phyloP scores from a whole-genome alignment of 2,329 filamentous ascomycete species.

The Fusarium chuoi region DNA sequence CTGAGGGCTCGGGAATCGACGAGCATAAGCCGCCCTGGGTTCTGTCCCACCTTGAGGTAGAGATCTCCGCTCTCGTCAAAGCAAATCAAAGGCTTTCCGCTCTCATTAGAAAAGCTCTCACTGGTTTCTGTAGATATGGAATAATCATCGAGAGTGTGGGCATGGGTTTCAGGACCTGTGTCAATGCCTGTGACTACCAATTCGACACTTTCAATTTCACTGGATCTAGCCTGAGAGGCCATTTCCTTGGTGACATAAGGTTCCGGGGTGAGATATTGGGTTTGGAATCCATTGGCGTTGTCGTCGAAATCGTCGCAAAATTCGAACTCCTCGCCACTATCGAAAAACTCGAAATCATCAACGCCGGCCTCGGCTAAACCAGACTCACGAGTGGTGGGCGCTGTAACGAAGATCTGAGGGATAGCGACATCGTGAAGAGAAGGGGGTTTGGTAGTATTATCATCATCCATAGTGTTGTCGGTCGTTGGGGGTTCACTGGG shows the following conservation, averaged over 20 bases:
- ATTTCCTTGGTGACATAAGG: background rate
- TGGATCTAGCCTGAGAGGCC: background rate
- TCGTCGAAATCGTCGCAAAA: background rate
- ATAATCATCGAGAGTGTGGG: background rate
- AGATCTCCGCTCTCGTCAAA: constrained; percentile 21
- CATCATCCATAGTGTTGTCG: background rate
- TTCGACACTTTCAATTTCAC: background rate
- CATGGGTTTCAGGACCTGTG: no score
- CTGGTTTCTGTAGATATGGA: background rate
- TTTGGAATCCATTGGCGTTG: background rate
- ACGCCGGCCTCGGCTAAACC: background rate
- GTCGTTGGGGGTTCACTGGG: background rate
- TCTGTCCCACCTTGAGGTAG: constrained; percentile 1
- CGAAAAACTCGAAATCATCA: background rate
- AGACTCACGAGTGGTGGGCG: background rate
- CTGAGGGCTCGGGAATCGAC: constrained; percentile 27
- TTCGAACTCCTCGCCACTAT: background rate
- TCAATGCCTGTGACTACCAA: background rate
- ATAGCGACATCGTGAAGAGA: background rate
- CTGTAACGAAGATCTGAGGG: background rate
- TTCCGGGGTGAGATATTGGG: background rate
- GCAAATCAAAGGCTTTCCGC: background rate
- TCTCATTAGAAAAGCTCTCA: background rate
- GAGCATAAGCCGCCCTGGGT: background rate
- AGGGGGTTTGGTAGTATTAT: background rate